Conservation (phyloP, 2,329 filamentous ascomycete genomes). For the Neofusicoccum kwambonambiense region DNA sequence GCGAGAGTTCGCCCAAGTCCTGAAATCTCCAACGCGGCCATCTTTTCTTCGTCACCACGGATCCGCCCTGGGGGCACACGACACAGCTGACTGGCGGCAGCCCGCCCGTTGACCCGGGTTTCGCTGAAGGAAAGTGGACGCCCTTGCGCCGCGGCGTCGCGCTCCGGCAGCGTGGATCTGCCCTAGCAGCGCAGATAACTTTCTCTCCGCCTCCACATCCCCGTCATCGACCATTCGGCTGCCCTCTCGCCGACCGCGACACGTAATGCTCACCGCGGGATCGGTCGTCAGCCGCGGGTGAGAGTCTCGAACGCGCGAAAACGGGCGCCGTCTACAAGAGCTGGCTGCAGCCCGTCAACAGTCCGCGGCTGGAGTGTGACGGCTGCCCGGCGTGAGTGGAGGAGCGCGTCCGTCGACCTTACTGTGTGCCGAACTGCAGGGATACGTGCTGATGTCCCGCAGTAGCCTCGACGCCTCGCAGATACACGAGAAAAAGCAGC, state of each 20-base stretch:
- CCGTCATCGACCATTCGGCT: conserved; percentile 13
- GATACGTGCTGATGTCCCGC: conserved; percentile 11
- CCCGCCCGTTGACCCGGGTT: conserved; percentile 12
- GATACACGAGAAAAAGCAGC: conserved; percentile 5
- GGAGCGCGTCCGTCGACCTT: neutral
- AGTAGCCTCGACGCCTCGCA: conserved; percentile 17
- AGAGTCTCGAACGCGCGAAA: conserved; percentile 8
- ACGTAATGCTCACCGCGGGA: conserved; percentile 13
- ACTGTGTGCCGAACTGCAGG: conserved; percentile 16
- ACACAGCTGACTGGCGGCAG: conserved; percentile 2
- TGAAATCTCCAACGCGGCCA: conserved; percentile 9
- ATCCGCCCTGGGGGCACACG: neutral
- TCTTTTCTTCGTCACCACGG: neutral
- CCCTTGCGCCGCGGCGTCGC: conserved; percentile 12
- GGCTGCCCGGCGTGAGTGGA: neutral
- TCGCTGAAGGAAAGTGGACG: neutral
- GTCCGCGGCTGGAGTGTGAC: conserved; percentile 15
- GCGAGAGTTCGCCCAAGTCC: neutral
- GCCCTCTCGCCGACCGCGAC: conserved; percentile 11
- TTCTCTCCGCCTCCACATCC: conserved; percentile 9
- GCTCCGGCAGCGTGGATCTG: conserved; percentile 8
- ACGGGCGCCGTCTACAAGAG: neutral
- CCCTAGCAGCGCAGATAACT: conserved; percentile 11
- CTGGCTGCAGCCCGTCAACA: conserved; percentile 5
- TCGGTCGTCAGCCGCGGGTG: conserved; percentile 10